These are phyloP conservation scores for Lactarius vividus DNA, from an alignment of 768 basidiomycete species.

Conservation along the genomic window DNA sequence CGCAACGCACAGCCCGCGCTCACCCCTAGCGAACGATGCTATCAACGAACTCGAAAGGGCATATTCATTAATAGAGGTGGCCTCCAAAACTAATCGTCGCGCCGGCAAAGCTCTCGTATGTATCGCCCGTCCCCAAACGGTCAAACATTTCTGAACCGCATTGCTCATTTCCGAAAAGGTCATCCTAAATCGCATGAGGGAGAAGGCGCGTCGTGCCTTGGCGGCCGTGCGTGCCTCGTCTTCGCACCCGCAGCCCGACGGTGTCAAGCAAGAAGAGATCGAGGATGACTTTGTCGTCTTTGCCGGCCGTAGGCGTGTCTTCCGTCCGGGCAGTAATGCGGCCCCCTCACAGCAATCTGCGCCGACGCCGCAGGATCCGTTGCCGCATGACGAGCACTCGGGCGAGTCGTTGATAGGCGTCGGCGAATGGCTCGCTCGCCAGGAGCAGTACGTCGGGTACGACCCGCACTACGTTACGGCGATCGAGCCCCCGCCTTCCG, in stretches of 20 bases:
- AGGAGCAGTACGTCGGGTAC: constrained; percentile 9
- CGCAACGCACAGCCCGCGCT: constrained; percentile 69
- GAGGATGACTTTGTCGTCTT: constrained; percentile 71
- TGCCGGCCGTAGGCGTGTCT: constrained; percentile 62
- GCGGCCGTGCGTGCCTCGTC: constrained; percentile 40
- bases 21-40: constrained; percentile 62
- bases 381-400: constrained; percentile 3
- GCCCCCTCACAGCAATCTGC: neutral
- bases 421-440: constrained; percentile 21
- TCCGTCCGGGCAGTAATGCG: constrained; percentile 45
- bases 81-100: constrained; percentile 54
- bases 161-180: constrained; percentile 40
- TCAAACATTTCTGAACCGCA: neutral
- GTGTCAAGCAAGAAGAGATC: constrained; percentile 49
- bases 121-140: constrained; percentile 7
- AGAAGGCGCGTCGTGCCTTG: constrained; percentile 64
- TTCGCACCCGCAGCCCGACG: constrained; percentile 32
- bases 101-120: constrained; percentile 65
- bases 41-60: constrained; percentile 70
- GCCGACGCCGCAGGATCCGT: neutral
- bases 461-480: constrained; percentile 13
- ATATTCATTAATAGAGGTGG: constrained; percentile 62
- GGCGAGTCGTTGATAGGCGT: constrained; percentile 10
- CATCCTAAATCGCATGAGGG: constrained; percentile 56
- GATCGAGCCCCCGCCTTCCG: constrained; percentile 9